phyloP scores from a whole-genome alignment of 2,329 filamentous ascomycete genomes.

The Penicillium sp. region DNA sequence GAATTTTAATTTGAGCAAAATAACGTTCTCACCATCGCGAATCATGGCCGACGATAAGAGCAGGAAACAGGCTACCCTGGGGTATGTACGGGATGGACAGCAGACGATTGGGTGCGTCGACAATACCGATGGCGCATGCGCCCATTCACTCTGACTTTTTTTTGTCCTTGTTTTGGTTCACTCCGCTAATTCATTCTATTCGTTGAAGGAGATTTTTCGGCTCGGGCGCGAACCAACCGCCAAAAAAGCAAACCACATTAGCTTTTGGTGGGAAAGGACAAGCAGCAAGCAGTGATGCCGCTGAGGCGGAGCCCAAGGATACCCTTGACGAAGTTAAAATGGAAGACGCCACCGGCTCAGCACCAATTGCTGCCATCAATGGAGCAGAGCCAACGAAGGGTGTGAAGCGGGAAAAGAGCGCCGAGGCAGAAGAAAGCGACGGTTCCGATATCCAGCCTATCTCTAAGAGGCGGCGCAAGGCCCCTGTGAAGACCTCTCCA shows the following conservation, averaged over 20 bases:
- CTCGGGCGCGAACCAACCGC: slow-evolving; percentile 58
- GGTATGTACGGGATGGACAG: slow-evolving; percentile 78
- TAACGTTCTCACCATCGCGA: not conserved
- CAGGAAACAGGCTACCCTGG: slow-evolving; percentile 74
- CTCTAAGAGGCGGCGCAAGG: slow-evolving; percentile 51
- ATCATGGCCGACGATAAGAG: slow-evolving; percentile 32
- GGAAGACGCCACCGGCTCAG: slow-evolving; percentile 13
- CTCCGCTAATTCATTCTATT: slow-evolving; percentile 6
- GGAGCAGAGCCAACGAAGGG: slow-evolving; percentile 19
- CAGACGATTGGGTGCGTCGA: slow-evolving; percentile 67
- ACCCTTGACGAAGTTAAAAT: slow-evolving; percentile 11
- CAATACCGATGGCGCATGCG: slow-evolving; percentile 9
- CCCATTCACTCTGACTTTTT: not conserved
- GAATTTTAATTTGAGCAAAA: not conserved
- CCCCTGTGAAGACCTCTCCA: slow-evolving; percentile 38
- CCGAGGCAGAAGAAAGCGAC: slow-evolving; percentile 45
- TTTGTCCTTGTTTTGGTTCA: not conserved
- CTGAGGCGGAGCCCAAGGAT: slow-evolving; percentile 24
- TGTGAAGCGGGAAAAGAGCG: slow-evolving; percentile 41
- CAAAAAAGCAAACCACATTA: slow-evolving; percentile 73
- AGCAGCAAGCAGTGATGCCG: slow-evolving; percentile 30
- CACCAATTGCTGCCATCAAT: slow-evolving; percentile 9
- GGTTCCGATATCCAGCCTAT: slow-evolving; percentile 60
- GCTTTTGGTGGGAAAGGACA: slow-evolving; percentile 65
- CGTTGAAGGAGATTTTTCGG: slow-evolving; percentile 77